These are phyloP conservation scores for Neopestalotiopsis rosae DNA, from an alignment of 2,329 filamentous ascomycete genomes.

Conservation along the genomic window DNA sequence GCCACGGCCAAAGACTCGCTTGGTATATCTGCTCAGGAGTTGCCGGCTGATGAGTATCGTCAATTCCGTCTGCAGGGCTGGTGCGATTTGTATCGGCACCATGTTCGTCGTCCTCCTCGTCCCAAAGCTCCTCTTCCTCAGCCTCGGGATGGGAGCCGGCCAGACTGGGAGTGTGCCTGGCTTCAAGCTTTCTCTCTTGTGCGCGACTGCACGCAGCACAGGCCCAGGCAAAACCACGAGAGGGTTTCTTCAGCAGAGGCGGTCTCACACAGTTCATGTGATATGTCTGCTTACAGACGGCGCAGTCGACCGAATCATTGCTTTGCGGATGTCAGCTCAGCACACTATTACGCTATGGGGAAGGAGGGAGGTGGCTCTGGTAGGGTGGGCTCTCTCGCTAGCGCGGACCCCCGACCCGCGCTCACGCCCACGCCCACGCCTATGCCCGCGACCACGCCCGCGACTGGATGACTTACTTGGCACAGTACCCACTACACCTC, in stretches of 20 bases:
- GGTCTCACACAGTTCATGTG: constrained; percentile 98
- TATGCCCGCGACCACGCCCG: too few species aligned
- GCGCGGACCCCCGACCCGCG: neutral
- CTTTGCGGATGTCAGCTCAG: constrained; percentile 49
- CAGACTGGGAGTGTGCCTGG: constrained; percentile 80
- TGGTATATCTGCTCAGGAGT: constrained; percentile 91
- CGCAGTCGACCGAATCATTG: constrained; percentile 95
- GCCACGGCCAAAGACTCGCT: constrained; percentile 93
- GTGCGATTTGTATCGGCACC: constrained; percentile 63
- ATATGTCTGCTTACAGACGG: constrained; percentile 92
- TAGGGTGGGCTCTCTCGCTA: constrained; percentile 17
- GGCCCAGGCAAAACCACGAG: constrained; percentile 96
- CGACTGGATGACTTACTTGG: constrained; percentile 67
- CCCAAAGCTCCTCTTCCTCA: constrained; percentile 67
- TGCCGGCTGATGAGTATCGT: constrained; percentile 58
- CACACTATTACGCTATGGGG: neutral
- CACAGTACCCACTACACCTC: constrained; percentile 88
- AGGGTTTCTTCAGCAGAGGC: constrained; percentile 91
- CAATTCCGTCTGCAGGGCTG: constrained; percentile 67
- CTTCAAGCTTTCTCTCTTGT: constrained; percentile 92
- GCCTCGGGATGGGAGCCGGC: constrained; percentile 70
- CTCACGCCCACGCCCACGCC: too few species aligned
- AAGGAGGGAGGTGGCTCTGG: constrained; percentile 19
- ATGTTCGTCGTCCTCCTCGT: constrained; percentile 76
- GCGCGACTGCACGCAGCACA: constrained; percentile 94